These are phyloP conservation scores for Mariannaea elegans DNA, from an alignment of 2,329 filamentous ascomycete species.

Conservation along the genomic window DNA sequence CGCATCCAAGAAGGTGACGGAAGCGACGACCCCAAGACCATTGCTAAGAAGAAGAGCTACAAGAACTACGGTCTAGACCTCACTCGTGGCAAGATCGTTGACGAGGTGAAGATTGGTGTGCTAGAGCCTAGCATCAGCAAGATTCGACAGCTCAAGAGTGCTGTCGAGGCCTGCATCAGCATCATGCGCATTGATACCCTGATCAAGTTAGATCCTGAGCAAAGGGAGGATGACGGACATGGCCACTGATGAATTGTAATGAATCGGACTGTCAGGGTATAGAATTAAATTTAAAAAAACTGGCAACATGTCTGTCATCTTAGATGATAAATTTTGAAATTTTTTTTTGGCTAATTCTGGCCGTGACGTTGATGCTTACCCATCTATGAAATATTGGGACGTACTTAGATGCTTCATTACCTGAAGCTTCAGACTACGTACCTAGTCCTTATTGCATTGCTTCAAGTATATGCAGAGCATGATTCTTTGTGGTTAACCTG, in stretches of 20 bases:
- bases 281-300: constrained; percentile 43
- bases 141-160: constrained; percentile 96
- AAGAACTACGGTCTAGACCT: constrained; percentile 98
- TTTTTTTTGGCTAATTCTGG: too few species aligned
- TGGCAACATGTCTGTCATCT: constrained; percentile 30
- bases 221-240: constrained; percentile 80
- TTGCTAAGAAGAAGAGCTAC: constrained; percentile 95
- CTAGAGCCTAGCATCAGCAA: constrained; percentile 98
- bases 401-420: too few species aligned
- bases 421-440: too few species aligned
- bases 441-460: too few species aligned
- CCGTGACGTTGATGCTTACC: too few species aligned
- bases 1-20: constrained; percentile 87
- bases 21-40: constrained; percentile 85
- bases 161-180: constrained; percentile 96
- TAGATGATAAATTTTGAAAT: too few species aligned
- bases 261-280: constrained; percentile 35
- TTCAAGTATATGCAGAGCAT: too few species aligned
- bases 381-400: too few species aligned
- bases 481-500: too few species aligned
- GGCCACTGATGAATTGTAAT: constrained; percentile 68
- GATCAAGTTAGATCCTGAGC: constrained; percentile 95
- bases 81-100: constrained; percentile 86
- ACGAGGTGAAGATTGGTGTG: constrained; percentile 93
- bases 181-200: constrained; percentile 99